Evolutionary conservation across 768 basidiomycete genomes (phyloP).

Genomic region (Cubamyces sp.): DNA sequence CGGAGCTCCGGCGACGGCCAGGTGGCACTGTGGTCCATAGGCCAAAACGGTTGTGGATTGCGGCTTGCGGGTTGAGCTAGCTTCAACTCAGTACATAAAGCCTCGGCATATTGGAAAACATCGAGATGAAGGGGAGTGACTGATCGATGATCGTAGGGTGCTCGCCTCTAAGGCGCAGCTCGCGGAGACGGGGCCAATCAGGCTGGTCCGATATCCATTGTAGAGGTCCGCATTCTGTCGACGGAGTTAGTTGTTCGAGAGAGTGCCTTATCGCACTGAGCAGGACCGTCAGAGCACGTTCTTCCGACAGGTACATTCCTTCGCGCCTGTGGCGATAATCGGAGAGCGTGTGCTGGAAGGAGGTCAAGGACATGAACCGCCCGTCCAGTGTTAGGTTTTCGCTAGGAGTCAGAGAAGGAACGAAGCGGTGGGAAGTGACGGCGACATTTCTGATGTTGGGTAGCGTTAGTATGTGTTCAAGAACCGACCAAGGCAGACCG

Average conservation of each 20-base stretch:
- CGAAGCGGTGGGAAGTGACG: neutral
- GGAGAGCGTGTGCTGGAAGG: too few species aligned
- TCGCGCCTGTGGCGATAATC: too few species aligned
- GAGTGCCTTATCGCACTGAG: too few species aligned
- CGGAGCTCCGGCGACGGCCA: neutral
- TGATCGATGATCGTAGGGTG: neutral
- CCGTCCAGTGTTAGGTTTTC: neutral
- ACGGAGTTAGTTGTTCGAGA: too few species aligned
- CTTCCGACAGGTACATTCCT: too few species aligned
- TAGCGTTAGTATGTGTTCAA: neutral
- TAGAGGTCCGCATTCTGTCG: neutral
- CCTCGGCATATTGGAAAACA: neutral
- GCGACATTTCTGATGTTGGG: neutral
- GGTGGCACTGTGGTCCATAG: neutral
- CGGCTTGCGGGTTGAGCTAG: neutral
- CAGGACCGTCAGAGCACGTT: too few species aligned
- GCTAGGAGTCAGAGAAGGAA: neutral
- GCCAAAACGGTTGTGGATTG: neutral
- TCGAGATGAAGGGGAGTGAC: neutral
- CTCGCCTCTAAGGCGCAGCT: neutral
- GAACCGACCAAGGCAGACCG: neutral
- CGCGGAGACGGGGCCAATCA: neutral
- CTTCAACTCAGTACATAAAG: neutral
- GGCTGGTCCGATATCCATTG: neutral
- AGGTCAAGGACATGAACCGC: too few species aligned